Evolutionary conservation across 345 rosid species (phyloP).

Genomic region (Carallia brachiata): DNA sequence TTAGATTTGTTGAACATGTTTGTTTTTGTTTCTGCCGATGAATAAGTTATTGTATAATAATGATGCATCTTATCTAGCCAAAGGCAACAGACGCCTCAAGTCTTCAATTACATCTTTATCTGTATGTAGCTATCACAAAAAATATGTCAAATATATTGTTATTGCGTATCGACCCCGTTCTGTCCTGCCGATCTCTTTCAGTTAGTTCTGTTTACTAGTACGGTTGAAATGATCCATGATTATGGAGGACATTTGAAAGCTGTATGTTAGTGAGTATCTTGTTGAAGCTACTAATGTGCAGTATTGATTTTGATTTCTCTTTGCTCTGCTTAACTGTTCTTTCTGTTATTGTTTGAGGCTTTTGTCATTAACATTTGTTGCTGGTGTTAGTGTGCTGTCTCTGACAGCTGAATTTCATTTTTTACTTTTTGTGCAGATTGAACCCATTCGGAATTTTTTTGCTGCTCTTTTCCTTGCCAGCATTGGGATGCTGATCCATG

Average conservation of each 20-base stretch:
- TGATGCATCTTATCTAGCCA: too few species aligned
- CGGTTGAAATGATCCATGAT: not conserved
- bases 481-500: slow-evolving; percentile 86
- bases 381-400: not conserved
- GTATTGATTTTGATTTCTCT: not conserved
- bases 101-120: too few species aligned
- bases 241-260: not conserved
- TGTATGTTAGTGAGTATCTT: not conserved
- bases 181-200: too few species aligned
- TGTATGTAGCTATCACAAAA: too few species aligned
- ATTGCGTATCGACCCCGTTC: too few species aligned
- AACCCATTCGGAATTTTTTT: slow-evolving; percentile 90
- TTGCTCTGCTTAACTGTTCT: not conserved
- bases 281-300: not conserved
- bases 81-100: too few species aligned
- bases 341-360: not conserved
- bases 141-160: too few species aligned
- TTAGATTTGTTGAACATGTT: too few species aligned
- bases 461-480: slow-evolving; percentile 95
- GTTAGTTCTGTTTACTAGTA: too few species aligned
- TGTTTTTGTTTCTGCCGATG: too few species aligned
- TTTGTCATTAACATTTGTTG: not conserved
- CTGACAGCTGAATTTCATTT: slow-evolving; percentile 9
- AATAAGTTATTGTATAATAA: too few species aligned
- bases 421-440: slow-evolving; percentile 45